Evolutionary conservation across 495 filamentous ascomycete genomes (phyloP).

Genomic region (Aspergillus baeticus): DNA sequence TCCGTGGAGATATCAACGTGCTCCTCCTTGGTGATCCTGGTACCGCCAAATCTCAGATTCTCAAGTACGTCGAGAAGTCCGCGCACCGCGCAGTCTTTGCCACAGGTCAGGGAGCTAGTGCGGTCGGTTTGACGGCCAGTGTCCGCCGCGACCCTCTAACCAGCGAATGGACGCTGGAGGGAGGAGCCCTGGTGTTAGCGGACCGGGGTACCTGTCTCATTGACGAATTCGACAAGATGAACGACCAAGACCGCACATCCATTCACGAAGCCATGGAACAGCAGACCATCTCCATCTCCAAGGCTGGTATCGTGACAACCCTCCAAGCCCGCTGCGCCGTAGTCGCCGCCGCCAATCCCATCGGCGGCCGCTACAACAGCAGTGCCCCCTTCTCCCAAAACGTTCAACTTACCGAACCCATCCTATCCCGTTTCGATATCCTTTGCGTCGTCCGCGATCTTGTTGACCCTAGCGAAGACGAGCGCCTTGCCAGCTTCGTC

Average conservation of each 20-base stretch:
- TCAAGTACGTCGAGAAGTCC: conserved; percentile 98
- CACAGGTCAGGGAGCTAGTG: conserved; percentile 94
- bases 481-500: conserved; percentile 91
- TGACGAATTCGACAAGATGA: conserved; percentile 99
- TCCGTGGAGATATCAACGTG: conserved; percentile 98
- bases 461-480: conserved; percentile 95
- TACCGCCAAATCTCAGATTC: conserved; percentile 96
- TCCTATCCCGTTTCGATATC: conserved; percentile 98
- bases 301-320: conserved; percentile 97
- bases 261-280: conserved; percentile 99
- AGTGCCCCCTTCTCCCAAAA: conserved; percentile 94
- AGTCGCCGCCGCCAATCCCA: conserved; percentile 94
- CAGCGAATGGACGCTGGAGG: conserved; percentile 96
- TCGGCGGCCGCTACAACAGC: conserved; percentile 94
- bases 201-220: conserved; percentile 96
- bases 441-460: conserved; percentile 96
- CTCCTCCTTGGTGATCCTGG: conserved; percentile 96
- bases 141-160: conserved; percentile 96
- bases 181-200: conserved; percentile 91
- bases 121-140: conserved; percentile 96
- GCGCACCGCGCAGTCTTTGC: conserved; percentile 97
- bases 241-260: conserved; percentile 95
- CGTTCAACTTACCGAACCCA: conserved; percentile 95
- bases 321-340: conserved; percentile 97
- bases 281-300: conserved; percentile 99